Conservation (phyloP, 1,139 yeast genomes). For the Protomyces inundatus region DNA sequence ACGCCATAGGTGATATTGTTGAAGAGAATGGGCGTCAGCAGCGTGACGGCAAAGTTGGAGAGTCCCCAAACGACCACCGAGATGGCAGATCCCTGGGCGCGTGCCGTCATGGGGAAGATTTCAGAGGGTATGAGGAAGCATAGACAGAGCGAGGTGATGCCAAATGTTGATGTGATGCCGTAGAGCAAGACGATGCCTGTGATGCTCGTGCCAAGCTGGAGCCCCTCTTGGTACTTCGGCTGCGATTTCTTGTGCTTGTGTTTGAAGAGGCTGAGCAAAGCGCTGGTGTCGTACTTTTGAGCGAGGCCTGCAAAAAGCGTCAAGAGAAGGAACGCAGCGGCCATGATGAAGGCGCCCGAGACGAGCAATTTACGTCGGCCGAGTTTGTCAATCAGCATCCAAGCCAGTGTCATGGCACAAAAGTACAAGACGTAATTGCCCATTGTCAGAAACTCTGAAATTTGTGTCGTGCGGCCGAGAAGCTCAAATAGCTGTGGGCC, state of each 20-base stretch:
- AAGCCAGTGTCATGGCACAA: constrained; percentile 18
- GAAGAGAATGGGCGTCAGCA: constrained; percentile 22
- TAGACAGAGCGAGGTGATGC: constrained; percentile 21
- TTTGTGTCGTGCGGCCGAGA: constrained; percentile 8
- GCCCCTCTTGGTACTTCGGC: not conserved
- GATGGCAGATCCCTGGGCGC: constrained; percentile 23
- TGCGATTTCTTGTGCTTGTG: not conserved
- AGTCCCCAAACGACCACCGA: constrained; percentile 22
- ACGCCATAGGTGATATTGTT: constrained; percentile 13
- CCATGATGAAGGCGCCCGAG: constrained; percentile 14
- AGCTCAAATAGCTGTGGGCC: constrained; percentile 20
- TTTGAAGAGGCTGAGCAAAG: not conserved
- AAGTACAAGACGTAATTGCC: constrained; percentile 20
- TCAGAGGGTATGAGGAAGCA: constrained; percentile 20
- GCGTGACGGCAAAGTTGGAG: constrained; percentile 17
- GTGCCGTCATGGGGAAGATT: constrained; percentile 20
- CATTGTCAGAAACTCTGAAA: constrained; percentile 20
- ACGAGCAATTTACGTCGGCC: constrained; percentile 9
- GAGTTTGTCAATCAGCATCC: constrained; percentile 22
- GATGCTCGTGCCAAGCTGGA: constrained; percentile 10
- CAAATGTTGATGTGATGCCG: constrained; percentile 18
- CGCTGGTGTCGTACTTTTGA: constrained; percentile 2
- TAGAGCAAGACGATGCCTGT: constrained; percentile 13
- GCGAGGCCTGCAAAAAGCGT: constrained; percentile 17
- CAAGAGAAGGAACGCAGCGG: constrained; percentile 1